Conservation (phyloP, 2,329 filamentous ascomycete genomes). For the Plenodomus biglobosus region DNA sequence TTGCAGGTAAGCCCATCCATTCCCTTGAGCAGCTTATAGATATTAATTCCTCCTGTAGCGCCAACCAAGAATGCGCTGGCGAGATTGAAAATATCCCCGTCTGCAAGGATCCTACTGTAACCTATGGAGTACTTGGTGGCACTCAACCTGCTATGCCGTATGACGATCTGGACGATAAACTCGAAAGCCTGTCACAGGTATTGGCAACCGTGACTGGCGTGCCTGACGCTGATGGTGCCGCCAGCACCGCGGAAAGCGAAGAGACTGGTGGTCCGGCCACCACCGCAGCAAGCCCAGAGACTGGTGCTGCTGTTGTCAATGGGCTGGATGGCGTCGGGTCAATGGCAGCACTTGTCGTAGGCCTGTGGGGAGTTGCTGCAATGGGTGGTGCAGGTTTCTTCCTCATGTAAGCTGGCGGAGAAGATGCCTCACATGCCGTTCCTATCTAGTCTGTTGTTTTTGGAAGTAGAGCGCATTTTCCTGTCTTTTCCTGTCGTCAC, state of each 20-base stretch:
- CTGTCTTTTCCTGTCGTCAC: not conserved
- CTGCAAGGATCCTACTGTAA: conserved; percentile 9
- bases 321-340: conserved; percentile 1
- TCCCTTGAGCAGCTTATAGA: not conserved
- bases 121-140: not conserved
- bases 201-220: conserved; percentile 4
- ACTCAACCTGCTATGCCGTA: conserved; percentile 6
- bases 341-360: not conserved
- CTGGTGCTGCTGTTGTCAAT: not conserved
- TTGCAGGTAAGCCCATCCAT: conserved; percentile 3
- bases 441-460: not conserved
- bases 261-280: not conserved
- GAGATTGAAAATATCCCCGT: conserved; percentile 5
- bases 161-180: conserved; percentile 3
- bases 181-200: conserved; percentile 1
- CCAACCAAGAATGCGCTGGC: conserved; percentile 3
- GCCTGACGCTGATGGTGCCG: not conserved
- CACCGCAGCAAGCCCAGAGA: not conserved
- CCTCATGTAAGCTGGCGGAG: conserved; percentile 1
- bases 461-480: not conserved
- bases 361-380: conserved; percentile 6
- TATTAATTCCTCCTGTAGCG: not conserved
- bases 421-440: not conserved
- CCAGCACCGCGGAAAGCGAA: not conserved
- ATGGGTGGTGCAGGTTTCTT: conserved; percentile 11